A percentile compares a stretch with the other conserved stretches of the same genome.
phyloP scores from a whole-genome alignment of 1,284 basidiomycete species.

The Limonomyces culmigenus region DNA sequence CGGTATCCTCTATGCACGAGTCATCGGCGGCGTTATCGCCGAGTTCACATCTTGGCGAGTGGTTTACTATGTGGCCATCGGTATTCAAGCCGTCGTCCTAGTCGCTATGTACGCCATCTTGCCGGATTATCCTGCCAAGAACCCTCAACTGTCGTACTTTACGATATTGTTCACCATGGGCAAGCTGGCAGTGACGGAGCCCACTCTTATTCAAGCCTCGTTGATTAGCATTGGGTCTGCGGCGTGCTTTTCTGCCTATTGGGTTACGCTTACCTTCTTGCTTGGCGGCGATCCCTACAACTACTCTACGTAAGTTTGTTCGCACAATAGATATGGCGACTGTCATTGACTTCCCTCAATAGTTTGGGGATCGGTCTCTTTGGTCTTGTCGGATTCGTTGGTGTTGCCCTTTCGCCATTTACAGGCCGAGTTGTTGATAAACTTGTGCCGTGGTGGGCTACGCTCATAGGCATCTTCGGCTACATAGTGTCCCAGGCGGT shows the following conservation, averaged over 20 bases:
- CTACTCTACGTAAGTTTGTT: constrained; percentile 20
- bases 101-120: constrained; percentile 23
- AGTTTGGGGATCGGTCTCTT: constrained; percentile 35
- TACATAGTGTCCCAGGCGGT: constrained; percentile 20
- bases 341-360: background rate
- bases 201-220: constrained; percentile 28
- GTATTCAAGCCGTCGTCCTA: constrained; percentile 19
- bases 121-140: constrained; percentile 34
- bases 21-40: constrained; percentile 29
- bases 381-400: constrained; percentile 31
- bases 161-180: constrained; percentile 29
- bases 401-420: constrained; percentile 27
- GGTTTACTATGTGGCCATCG: constrained; percentile 29
- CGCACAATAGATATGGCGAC: background rate
- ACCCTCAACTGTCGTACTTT: constrained; percentile 21
- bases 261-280: constrained; percentile 36
- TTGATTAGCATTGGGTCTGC: constrained; percentile 23
- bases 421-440: constrained; percentile 32
- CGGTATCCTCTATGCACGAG: constrained; percentile 30
- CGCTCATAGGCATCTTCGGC: constrained; percentile 19
- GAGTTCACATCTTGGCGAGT: constrained; percentile 27
- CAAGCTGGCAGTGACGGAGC: constrained; percentile 29
- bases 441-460: constrained; percentile 31
- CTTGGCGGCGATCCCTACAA: constrained; percentile 29
- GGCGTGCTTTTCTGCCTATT: constrained; percentile 24